Evolutionary conservation across 1,284 basidiomycete genomes (phyloP), one percentile per base, ranked within the genome.

Genomic region (Tremellales sp.): DNA sequence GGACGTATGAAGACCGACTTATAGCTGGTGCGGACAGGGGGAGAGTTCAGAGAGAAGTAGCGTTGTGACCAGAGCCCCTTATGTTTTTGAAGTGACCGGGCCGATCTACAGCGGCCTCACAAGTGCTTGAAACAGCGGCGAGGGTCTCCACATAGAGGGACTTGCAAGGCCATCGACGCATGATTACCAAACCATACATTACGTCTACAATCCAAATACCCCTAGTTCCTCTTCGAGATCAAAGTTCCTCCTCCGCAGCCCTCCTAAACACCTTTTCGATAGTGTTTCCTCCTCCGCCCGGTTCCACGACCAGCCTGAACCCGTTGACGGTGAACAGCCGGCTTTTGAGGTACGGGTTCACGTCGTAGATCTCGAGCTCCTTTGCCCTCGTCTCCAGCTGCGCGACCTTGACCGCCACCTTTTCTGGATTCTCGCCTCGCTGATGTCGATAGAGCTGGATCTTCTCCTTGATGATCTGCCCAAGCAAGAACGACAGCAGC

Each of bases 331-430:
- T 64, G 68, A 98, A 98, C 37, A 98, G 70, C 57, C 84, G 85
- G 3, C 86, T 90, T 26, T 77, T 79, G 54, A 97, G 72, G 81
- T 97, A 98, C 2, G 89, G 83, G 16, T 79, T 74, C 16, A 87
- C 82, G 65, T 97, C 93, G 64, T 85, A 97, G 47, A 97, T 92
- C 54, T 97, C 93, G 54, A 95, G 83, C 49, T 94, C 92, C 68
- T 91, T 93, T 7, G 88, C 89, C 61, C 85, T 77, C 58, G 85
- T 82, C 64, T 93, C 88, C 19, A 95, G 79, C 61, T 93, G 87
- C 5, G 81, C 71, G 18, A 87, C 72, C 63, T 86, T 86, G 62
- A 94, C 78, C 0, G 79, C 74, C 27, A 95, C 79, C 33, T 81
- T 74, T 25, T 84, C 81, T 0, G 90, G 89, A 63, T 86, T 85